Conservation (phyloP, 306 rosid genomes). For the Cicer arietinum region DNA sequence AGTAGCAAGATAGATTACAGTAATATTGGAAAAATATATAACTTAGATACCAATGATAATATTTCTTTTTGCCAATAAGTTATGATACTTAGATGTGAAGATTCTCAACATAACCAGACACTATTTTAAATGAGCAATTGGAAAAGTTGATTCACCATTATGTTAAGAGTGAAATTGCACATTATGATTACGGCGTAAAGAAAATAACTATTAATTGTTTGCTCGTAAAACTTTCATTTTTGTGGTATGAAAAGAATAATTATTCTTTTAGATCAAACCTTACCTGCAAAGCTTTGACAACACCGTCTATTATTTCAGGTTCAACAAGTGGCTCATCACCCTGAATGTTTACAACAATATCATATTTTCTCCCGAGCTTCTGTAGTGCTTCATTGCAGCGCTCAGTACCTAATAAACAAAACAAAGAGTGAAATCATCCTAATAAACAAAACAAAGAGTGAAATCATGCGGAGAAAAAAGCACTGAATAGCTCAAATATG, state of each 20-base stretch:
- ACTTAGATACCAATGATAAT: background rate
- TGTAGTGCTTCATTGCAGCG: slow-evolving; percentile 93
- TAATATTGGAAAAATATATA: slow-evolving; percentile 37
- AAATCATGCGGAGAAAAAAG: slow-evolving; percentile 16
- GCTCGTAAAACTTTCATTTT: slow-evolving; percentile 14
- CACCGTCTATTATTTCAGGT: slow-evolving; percentile 90
- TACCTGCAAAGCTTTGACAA: slow-evolving; percentile 94
- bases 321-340: slow-evolving; percentile 97
- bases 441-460: slow-evolving; percentile 27
- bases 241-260: slow-evolving; percentile 15
- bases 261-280: background rate
- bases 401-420: slow-evolving; percentile 71
- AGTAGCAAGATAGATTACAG: slow-evolving; percentile 30
- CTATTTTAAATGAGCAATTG: background rate
- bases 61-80: slow-evolving; percentile 14
- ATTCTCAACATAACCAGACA: slow-evolving; percentile 14
- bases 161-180: slow-evolving; percentile 5
- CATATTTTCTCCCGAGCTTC: slow-evolving; percentile 82
- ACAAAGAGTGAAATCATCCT: slow-evolving; percentile 55
- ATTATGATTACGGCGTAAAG: slow-evolving; percentile 24
- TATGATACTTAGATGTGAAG: slow-evolving; percentile 3
- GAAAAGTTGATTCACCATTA: slow-evolving; percentile 31
- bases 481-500: slow-evolving; percentile 21
- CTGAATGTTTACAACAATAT: slow-evolving; percentile 94
- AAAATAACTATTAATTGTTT: slow-evolving; percentile 23